Conservation (phyloP, 306 rosid genomes). For the Sindora glabra region DNA sequence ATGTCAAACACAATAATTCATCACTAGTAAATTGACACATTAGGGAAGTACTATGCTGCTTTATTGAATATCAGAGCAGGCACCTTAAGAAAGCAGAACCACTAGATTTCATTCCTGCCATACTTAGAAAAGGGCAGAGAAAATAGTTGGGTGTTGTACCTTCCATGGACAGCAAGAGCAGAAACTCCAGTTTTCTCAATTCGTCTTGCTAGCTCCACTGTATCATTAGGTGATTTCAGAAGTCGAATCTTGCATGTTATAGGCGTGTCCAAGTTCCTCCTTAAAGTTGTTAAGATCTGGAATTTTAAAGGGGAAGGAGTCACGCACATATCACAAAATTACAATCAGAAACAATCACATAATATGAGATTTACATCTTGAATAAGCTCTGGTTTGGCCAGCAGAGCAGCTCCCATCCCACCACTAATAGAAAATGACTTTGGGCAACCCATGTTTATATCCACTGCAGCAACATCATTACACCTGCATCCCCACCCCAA, state of each 20-base stretch:
- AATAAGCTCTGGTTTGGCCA: constrained; percentile 74
- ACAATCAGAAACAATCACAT: neutral
- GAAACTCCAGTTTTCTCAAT: constrained; percentile 88
- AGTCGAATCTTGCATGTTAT: constrained; percentile 90
- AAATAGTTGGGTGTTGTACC: constrained; percentile 30
- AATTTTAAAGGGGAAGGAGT: constrained; percentile 6
- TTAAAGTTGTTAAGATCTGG: constrained; percentile 81
- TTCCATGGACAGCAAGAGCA: constrained; percentile 89
- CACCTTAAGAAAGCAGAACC: neutral
- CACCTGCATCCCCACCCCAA: constrained; percentile 33
- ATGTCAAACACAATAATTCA: neutral
- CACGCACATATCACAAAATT: neutral
- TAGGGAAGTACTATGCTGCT: neutral
- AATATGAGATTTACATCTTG: constrained; percentile 54
- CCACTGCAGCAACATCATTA: constrained; percentile 80
- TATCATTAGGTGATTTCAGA: constrained; percentile 57
- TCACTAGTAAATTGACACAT: neutral
- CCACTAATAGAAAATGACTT: constrained; percentile 84
- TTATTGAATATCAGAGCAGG: neutral
- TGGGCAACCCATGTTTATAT: constrained; percentile 95
- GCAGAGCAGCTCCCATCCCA: constrained; percentile 88
- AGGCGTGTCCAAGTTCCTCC: constrained; percentile 72
- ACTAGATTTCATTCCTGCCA: neutral
- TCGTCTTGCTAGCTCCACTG: constrained; percentile 75
- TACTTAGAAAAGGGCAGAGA: neutral